Evolutionary conservation across 257 asterid species (phyloP), one percentile per base, ranked within the genome.

Genomic region (Solanum tarapatanum): DNA sequence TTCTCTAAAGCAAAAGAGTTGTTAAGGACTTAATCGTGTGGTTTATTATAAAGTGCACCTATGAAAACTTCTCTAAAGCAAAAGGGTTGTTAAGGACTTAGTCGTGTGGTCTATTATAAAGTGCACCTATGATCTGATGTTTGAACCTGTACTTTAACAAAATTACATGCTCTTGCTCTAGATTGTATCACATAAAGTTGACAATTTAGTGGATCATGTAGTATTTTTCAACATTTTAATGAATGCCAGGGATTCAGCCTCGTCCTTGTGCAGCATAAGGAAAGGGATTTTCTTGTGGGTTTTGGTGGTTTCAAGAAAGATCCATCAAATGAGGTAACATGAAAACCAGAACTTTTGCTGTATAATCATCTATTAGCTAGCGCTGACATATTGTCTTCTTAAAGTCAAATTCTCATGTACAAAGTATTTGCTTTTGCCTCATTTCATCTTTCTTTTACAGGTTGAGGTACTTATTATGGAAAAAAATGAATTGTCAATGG

Each of bases 301-400:
- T 97, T 97, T 91, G 99, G 99, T 87, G 99, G 99, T 74, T 89
- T 91, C 90, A 97, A 93, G 94, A 97, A 97, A 90, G 99, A 97
- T 89, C 97, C 96, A 88, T 93, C 99, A 70, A 92, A 95, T 91
- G 98, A 96, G 98, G 99, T 96, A 85, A 91, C 82, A 36, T 62
- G 85, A 69, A 69, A 88, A 51, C 83, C 70, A 86, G 68, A 55
- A 43, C 3, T 62, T 45, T 62, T 85, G 14, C 72, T 83, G 62
- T 26, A 26, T 79, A 26, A 41, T 43, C n/a, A 79, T 89, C 69
- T 89, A 75, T 83, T 68, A 48, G 86, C 90, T 28, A 69, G 39
- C 37, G 5, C 51, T 41, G 84, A 43, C 16, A 41, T 75, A 35
- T 8, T 70, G 55, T 80, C n/a, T 77, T 39, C 35, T 7, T 33